phyloP scores from a whole-genome alignment of 2,329 filamentous ascomycete species.

The Aspergillus novoparasiticus region DNA sequence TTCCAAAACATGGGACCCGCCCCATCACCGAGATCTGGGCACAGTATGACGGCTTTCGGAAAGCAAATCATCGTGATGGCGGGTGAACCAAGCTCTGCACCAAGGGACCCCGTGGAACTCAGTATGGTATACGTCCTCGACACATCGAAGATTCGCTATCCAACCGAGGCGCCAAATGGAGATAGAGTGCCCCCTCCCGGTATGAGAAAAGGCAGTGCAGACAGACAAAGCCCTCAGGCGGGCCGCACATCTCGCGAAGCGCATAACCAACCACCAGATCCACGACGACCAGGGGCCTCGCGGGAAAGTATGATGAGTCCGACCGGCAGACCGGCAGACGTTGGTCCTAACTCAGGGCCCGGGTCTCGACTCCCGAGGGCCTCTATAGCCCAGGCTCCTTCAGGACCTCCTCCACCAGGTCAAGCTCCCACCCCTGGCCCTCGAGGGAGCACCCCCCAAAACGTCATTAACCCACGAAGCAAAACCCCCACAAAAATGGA shows the following conservation, averaged over 20 bases:
- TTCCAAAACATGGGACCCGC: constrained; percentile 99
- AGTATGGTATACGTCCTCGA: constrained; percentile 90
- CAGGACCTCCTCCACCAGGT: constrained; percentile 66
- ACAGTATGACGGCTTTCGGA: constrained; percentile 95
- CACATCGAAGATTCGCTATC: constrained; percentile 94
- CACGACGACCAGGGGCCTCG: constrained; percentile 42
- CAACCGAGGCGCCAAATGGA: constrained; percentile 65
- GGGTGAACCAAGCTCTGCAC: constrained; percentile 88
- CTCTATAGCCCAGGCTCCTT: constrained; percentile 60
- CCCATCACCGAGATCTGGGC: constrained; percentile 87
- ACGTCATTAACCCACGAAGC: constrained; percentile 40
- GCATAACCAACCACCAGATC: constrained; percentile 40
- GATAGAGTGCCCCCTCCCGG: constrained; percentile 44
- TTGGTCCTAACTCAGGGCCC: constrained; percentile 38
- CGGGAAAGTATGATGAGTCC: constrained; percentile 47
- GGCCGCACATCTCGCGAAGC: constrained; percentile 48
- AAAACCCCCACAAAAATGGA: constrained; percentile 56
- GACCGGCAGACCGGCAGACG: constrained; percentile 30
- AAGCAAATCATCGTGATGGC: constrained; percentile 92
- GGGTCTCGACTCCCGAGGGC: constrained; percentile 63
- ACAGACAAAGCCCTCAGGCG: constrained; percentile 44
- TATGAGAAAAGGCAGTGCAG: constrained; percentile 46
- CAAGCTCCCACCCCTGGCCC: constrained; percentile 65
- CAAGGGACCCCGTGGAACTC: constrained; percentile 78
- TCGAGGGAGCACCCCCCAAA: constrained; percentile 46